Percentiles rank a stretch among this genome's conserved stretches.
These are phyloP conservation scores for Penicillium alfredii DNA, from an alignment of 495 filamentous ascomycete species.

Conservation along the genomic window DNA sequence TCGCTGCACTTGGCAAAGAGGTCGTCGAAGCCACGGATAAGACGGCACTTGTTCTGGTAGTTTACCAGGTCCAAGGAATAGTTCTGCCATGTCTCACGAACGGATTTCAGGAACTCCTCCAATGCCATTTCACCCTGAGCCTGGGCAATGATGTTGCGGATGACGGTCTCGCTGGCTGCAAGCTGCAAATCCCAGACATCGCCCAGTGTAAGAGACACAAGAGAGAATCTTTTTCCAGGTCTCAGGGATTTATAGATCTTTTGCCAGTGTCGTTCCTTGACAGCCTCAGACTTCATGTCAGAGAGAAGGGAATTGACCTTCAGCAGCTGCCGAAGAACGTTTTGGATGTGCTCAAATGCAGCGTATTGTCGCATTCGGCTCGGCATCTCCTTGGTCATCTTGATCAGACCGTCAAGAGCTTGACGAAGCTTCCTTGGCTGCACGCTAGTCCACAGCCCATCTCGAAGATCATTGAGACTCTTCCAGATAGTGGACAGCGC, in stretches of 20 bases:
- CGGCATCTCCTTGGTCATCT: slow-evolving; percentile 99
- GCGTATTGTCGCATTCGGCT: slow-evolving; percentile 98
- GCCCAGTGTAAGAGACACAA: slow-evolving; percentile 87
- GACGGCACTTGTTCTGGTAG: slow-evolving; percentile 94
- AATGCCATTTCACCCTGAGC: slow-evolving; percentile 98
- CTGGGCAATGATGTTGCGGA: slow-evolving; percentile 88
- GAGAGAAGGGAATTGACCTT: slow-evolving; percentile 83
- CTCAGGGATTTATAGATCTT: slow-evolving; percentile 95
- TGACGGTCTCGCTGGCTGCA: slow-evolving; percentile 72
- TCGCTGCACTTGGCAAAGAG: slow-evolving; percentile 98
- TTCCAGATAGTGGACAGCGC: slow-evolving; percentile 94
- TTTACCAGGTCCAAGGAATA: slow-evolving; percentile 91
- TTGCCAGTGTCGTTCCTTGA: slow-evolving; percentile 92
- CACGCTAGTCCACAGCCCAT: slow-evolving; percentile 86
- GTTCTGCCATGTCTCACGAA: slow-evolving; percentile 92
- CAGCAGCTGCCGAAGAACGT: slow-evolving; percentile 75
- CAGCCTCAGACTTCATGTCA: slow-evolving; percentile 94
- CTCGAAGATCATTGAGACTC: slow-evolving; percentile 86
- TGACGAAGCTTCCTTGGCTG: slow-evolving; percentile 86
- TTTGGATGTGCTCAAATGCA: slow-evolving; percentile 96
- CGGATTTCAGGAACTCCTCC: slow-evolving; percentile 95
- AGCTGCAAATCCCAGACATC: slow-evolving; percentile 98
- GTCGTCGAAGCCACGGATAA: slow-evolving; percentile 98
- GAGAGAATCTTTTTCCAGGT: slow-evolving; percentile 82
- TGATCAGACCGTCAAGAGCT: slow-evolving; percentile 83